Conservation (phyloP, 169 alveolate genomes). For the Cryptosporidium viatorum region DNA sequence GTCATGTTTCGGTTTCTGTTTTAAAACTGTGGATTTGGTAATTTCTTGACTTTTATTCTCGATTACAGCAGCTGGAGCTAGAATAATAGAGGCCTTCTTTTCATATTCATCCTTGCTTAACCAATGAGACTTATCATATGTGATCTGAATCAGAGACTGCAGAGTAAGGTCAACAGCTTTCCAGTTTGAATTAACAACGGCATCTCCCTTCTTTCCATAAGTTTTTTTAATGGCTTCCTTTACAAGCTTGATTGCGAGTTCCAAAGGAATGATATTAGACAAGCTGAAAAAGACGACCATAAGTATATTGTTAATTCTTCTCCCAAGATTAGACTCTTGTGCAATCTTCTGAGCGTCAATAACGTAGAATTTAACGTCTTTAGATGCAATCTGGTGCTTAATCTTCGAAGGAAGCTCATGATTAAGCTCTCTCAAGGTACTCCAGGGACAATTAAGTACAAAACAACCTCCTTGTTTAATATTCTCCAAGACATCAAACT, state of each 20-base stretch:
- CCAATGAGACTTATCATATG: slow-evolving; percentile 24
- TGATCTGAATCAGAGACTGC: slow-evolving; percentile 59
- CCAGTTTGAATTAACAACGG: slow-evolving; percentile 74
- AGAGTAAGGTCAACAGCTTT: slow-evolving; percentile 75
- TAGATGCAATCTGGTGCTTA: slow-evolving; percentile 61
- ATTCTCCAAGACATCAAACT: slow-evolving; percentile 47
- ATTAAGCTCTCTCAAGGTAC: slow-evolving; percentile 48
- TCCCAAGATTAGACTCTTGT: slow-evolving; percentile 77
- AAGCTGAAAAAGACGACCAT: slow-evolving; percentile 78
- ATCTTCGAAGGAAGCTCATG: slow-evolving; percentile 47
- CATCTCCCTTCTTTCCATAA: slow-evolving; percentile 80
- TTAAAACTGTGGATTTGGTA: slow-evolving; percentile 1
- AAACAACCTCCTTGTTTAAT: slow-evolving; percentile 76
- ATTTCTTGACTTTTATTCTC: not conserved
- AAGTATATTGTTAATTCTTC: slow-evolving; percentile 78
- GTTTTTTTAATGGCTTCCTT: slow-evolving; percentile 81
- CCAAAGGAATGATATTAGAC: slow-evolving; percentile 77
- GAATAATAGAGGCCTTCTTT: not conserved
- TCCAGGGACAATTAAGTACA: slow-evolving; percentile 81
- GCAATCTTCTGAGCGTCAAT: slow-evolving; percentile 80
- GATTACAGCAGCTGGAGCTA: not conserved
- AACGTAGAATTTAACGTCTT: slow-evolving; percentile 75
- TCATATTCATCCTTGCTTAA: not conserved
- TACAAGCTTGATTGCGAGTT: slow-evolving; percentile 76
- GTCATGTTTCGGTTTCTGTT: not conserved